These are phyloP conservation scores for Schizophyllum commune DNA, from an alignment of 1,284 basidiomycete genomes.

Conservation along the genomic window DNA sequence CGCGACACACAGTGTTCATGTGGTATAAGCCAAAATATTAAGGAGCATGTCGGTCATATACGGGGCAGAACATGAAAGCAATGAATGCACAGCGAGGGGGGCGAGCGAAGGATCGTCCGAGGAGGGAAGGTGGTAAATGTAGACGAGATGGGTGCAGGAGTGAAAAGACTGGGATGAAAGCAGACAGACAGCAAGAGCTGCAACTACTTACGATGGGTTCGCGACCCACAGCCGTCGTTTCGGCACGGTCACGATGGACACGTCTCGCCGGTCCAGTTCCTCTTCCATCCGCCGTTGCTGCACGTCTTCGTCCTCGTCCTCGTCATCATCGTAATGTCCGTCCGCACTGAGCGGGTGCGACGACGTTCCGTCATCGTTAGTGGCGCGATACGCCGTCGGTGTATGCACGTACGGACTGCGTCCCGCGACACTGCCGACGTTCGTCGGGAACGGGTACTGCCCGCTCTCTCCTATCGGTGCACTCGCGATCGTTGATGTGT, in stretches of 20 bases:
- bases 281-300: background rate
- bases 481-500: background rate
- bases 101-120: background rate
- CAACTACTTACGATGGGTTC: background rate
- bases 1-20: background rate
- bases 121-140: background rate
- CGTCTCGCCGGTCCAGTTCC: background rate
- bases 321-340: background rate
- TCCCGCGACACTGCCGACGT: too few species aligned
- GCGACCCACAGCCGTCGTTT: background rate
- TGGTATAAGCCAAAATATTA: background rate
- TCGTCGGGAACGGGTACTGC: background rate
- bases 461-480: background rate
- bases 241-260: background rate
- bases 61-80: background rate
- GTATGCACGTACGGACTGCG: background rate
- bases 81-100: background rate
- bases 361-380: slow-evolving; percentile 2
- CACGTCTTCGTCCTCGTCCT: background rate
- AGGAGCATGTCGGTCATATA: background rate
- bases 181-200: too few species aligned
- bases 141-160: background rate
- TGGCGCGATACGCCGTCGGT: background rate
- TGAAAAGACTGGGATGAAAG: background rate
- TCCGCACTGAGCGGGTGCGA: slow-evolving; percentile 4